Evolutionary conservation across 768 basidiomycete species (phyloP), one percentile per base, ranked within the genome.

Genomic region (Leccinum subgranulosum): DNA sequence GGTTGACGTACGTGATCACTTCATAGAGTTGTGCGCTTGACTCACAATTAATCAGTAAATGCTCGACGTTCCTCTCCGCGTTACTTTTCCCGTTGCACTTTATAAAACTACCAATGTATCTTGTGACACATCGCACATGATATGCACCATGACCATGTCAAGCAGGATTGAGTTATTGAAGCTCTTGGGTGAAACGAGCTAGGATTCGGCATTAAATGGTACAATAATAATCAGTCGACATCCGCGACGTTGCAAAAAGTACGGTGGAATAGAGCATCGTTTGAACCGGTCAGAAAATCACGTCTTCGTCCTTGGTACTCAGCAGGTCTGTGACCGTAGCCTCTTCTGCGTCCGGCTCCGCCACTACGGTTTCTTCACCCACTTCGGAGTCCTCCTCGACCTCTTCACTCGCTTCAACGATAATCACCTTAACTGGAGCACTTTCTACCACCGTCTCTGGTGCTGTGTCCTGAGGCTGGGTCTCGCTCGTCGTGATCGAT

Each of bases 261-360:
- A 53, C 17, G 55, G 31, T 60, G 64, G 60, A 60, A 68, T 68
- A 36, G 21, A 36, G 29, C 31, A 36, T 21, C 41, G 31, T 29
- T 51, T 11, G 43, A 49, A 28, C 23, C 50, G 7, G 27, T 81
- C 72, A 97, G 78, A 98, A 98, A 72, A 98, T 97, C 50, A 98
- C 84, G 75, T 98, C 95, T 54, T 84, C 84, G 68, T 98, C 95
- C 71, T 93, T 96, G 63, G 84, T 88, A 63, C 84, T 87, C 56
- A 98, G 76, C 65, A 98, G 77, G 73, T 96, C 82, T 47, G 31
- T 33, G 31, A 75, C 76, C 7, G 71, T 70, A 14, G 74, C 75
- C 28, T 73, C 74, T 17, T 77, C 66, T 36, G 11, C 45, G 23
- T 48, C 77, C 12, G 54, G 50, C 45, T 63, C 58, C 15, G 49